Evolutionary conservation across 228 moss, liverwort and hornwort species (phyloP).

Genomic region (Sphagnum fallax): DNA sequence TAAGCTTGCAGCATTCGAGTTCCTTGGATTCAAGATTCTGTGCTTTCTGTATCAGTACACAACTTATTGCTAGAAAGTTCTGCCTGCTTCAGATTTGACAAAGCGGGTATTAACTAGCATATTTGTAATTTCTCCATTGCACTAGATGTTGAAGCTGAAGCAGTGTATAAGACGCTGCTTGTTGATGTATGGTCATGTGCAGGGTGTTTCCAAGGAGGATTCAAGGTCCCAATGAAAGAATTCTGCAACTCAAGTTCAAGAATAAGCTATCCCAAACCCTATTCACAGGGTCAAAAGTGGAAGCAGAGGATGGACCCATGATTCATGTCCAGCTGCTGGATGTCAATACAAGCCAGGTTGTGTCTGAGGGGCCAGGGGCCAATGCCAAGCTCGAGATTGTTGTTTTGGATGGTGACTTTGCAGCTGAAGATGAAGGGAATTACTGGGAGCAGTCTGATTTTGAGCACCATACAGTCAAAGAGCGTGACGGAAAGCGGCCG

Average conservation of each 20-base stretch:
- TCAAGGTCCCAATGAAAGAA: conserved; percentile 51
- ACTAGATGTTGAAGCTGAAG: no score
- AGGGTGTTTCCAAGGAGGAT: conserved; percentile 63
- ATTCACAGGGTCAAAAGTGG: conserved; percentile 86
- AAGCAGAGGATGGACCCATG: conserved; percentile 77
- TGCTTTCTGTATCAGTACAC: no score
- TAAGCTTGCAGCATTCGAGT: not conserved
- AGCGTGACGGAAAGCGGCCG: conserved; percentile 86
- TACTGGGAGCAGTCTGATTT: conserved; percentile 72
- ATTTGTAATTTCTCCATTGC: no score
- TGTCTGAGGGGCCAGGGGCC: conserved; percentile 43
- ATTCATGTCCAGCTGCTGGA: conserved; percentile 76
- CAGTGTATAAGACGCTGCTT: no score
- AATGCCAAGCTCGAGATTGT: conserved; percentile 78
- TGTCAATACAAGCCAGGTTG: conserved; percentile 50
- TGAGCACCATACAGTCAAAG: conserved; percentile 72
- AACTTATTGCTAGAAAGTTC: no score
- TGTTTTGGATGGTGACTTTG: conserved; percentile 86
- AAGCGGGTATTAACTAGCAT: no score
- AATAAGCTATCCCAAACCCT: conserved; percentile 69
- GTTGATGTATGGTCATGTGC: not conserved
- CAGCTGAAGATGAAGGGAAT: conserved; percentile 80
- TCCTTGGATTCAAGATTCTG: no score
- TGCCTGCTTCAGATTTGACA: no score
- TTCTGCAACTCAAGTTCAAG: conserved; percentile 69